phyloP scores from a whole-genome alignment of 345 rosid species.

The Camelina sativa region DNA sequence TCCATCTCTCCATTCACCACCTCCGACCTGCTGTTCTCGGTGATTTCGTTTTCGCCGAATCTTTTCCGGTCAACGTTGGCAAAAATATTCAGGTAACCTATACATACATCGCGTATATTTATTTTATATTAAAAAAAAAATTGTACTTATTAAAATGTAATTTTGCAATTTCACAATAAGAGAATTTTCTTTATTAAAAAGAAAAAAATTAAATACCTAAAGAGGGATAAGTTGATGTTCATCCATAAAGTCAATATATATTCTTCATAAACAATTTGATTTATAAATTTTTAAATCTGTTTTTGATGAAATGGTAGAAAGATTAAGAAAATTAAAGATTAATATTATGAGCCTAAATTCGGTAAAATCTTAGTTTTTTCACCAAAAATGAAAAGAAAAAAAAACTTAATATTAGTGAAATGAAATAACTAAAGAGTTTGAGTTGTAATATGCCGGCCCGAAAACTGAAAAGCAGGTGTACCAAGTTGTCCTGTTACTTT shows the following conservation, averaged over 20 bases:
- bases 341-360: background rate
- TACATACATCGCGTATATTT: background rate
- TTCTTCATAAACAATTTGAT: no score
- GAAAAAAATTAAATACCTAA: no score
- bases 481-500: background rate
- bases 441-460: background rate
- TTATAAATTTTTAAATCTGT: background rate
- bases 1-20: constrained; percentile 84
- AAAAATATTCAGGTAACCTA: constrained; percentile 73
- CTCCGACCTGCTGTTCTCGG: constrained; percentile 75
- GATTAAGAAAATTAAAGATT: background rate
- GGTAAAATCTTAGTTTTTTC: background rate
- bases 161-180: no score
- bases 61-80: constrained; percentile 69
- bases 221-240: no score
- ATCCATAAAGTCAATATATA: background rate
- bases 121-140: no score
- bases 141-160: no score
- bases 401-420: background rate
- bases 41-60: constrained; percentile 70
- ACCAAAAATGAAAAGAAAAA: background rate
- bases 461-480: background rate
- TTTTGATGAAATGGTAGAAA: background rate
- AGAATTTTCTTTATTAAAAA: no score
- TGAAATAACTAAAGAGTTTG: background rate